Evolutionary conservation across 805 yeast species (phyloP).

Genomic region (Yarrowia alimentaria): DNA sequence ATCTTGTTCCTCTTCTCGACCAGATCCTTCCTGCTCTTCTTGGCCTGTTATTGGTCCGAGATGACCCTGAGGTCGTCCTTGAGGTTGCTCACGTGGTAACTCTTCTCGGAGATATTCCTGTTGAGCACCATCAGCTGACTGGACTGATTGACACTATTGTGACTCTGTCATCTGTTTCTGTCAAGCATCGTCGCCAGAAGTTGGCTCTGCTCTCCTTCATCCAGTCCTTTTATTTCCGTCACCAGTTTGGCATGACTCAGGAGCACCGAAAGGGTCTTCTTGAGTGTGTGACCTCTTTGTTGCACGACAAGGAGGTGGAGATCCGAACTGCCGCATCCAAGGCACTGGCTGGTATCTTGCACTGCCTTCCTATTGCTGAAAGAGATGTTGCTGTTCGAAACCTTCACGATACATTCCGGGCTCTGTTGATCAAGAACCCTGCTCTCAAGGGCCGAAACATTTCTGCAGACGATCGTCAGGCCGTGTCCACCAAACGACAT

Average conservation of each 20-base stretch:
- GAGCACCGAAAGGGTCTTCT: slow-evolving; percentile 53
- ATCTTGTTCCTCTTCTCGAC: slow-evolving; percentile 53
- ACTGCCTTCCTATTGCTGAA: slow-evolving; percentile 53
- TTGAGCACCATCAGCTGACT: slow-evolving; percentile 45
- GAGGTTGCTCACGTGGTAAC: slow-evolving; percentile 50
- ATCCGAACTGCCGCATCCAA: slow-evolving; percentile 71
- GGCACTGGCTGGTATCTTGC: slow-evolving; percentile 78
- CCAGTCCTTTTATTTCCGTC: slow-evolving; percentile 68
- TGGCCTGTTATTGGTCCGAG: slow-evolving; percentile 64
- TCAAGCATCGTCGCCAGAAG: slow-evolving; percentile 61
- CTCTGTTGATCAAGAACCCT: slow-evolving; percentile 6
- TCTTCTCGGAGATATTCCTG: slow-evolving; percentile 50
- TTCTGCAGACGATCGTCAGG: too few relatives aligned
- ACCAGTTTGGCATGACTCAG: slow-evolving; percentile 53
- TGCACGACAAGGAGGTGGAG: slow-evolving; percentile 65
- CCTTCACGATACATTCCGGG: slow-evolving; percentile 46
- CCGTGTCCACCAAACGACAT: slow-evolving; percentile 59
- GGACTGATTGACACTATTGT: slow-evolving; percentile 48
- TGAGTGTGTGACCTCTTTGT: slow-evolving; percentile 49
- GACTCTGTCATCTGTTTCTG: slow-evolving; percentile 40
- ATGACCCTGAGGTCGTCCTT: slow-evolving; percentile 59
- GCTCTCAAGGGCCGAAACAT: neutral
- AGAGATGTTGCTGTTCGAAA: slow-evolving; percentile 42
- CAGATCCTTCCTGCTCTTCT: slow-evolving; percentile 69
- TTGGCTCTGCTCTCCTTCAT: slow-evolving; percentile 64